Evolutionary conservation across 164 flowering plant species (phyloP).

Genomic region (Stephania japonica): DNA sequence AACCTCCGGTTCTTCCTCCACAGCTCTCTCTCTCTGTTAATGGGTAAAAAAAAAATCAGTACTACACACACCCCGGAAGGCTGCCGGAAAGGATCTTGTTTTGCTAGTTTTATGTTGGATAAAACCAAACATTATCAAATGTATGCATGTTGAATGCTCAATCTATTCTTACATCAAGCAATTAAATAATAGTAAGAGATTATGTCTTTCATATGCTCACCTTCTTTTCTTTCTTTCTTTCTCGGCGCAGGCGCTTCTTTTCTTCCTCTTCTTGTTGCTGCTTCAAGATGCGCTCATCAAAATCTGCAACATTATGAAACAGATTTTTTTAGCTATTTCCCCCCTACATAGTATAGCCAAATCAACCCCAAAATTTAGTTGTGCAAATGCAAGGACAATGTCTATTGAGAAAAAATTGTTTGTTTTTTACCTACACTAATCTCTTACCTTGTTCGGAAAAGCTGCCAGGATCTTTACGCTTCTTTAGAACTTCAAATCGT

Average conservation of each 20-base stretch:
- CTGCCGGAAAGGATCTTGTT: background rate
- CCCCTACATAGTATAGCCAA: background rate
- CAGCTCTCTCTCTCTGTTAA: conserved; percentile 67
- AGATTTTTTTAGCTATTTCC: background rate
- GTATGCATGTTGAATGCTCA: background rate
- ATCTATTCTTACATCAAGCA: background rate
- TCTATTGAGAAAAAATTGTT: background rate
- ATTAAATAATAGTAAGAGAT: background rate
- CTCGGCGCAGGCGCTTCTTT: conserved; percentile 71
- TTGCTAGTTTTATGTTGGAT: background rate
- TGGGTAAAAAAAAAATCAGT: conserved; percentile 7
- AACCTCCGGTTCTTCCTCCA: conserved; percentile 64
- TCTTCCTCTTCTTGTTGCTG: conserved; percentile 98
- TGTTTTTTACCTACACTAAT: background rate
- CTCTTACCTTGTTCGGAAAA: conserved; percentile 79
- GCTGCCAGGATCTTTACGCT: conserved; percentile 59
- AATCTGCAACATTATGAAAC: conserved; percentile 37
- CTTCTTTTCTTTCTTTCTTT: conserved; percentile 97
- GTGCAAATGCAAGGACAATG: background rate
- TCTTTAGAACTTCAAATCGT: conserved; percentile 85
- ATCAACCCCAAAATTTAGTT: background rate
- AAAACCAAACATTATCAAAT: background rate
- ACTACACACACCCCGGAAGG: background rate
- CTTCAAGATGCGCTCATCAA: conserved; percentile 77
- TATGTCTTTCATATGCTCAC: conserved; percentile 24